phyloP scores from a whole-genome alignment of 2,329 filamentous ascomycete genomes.

The Metarhizium brunneum region DNA sequence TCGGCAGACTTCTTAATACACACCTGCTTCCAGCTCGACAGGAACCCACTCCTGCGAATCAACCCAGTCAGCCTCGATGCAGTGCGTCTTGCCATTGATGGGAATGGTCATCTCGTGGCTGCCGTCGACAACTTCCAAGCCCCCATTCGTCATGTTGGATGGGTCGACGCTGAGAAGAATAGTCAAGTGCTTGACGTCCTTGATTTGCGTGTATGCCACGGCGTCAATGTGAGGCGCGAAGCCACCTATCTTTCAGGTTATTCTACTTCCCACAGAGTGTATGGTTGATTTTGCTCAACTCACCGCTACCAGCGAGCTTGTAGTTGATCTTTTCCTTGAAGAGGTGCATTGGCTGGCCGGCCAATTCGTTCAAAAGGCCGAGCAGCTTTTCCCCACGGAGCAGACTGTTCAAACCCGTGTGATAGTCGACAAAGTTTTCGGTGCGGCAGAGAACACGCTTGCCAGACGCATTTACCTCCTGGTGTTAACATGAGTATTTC shows the following conservation, averaged over 20 bases:
- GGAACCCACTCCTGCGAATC: conserved; percentile 8
- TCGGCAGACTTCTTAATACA: not conserved
- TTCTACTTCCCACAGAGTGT: too few species aligned
- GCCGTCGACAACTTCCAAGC: conserved; percentile 9
- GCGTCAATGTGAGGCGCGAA: too few species aligned
- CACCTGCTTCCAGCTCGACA: conserved; percentile 11
- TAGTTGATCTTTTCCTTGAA: too few species aligned
- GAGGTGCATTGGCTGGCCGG: too few species aligned
- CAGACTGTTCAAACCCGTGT: conserved; percentile 7
- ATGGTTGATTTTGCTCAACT: too few species aligned
- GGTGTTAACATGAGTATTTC: not conserved
- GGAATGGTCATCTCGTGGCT: conserved; percentile 11
- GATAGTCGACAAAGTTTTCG: conserved; percentile 12
- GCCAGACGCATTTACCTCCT: conserved; percentile 11
- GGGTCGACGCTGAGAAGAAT: too few species aligned
- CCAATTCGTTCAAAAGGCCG: too few species aligned
- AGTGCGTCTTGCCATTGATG: conserved; percentile 8
- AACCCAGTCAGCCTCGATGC: conserved; percentile 10
- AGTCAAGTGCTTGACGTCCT: too few species aligned
- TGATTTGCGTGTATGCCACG: too few species aligned
- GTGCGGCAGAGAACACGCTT: conserved; percentile 11
- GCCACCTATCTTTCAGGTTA: too few species aligned
- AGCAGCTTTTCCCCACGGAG: too few species aligned
- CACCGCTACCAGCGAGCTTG: too few species aligned
- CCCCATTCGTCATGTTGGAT: conserved; percentile 5